Conservation (phyloP, 139 green algal genomes). For the Diplosphaera chodatii region DNA sequence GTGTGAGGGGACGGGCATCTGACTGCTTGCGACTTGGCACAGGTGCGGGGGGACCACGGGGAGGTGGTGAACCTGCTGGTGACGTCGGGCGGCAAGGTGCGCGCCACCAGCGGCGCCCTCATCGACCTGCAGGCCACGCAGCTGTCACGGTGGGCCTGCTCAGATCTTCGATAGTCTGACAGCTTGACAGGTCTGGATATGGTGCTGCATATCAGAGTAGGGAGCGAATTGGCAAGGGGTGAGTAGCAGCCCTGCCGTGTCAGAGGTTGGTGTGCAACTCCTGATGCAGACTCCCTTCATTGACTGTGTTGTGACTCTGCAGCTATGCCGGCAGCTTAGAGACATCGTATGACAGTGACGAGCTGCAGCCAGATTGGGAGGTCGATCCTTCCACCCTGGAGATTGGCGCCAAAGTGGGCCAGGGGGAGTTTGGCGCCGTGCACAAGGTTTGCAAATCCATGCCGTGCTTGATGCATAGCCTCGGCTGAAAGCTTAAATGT, state of each 20-base stretch:
- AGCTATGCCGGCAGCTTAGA: neutral
- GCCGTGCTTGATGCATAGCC: too few relatives aligned
- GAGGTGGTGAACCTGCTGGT: slow-evolving; percentile 72
- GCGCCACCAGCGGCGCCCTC: slow-evolving; percentile 1
- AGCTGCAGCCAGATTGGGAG: slow-evolving; percentile 77
- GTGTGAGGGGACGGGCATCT: too few relatives aligned
- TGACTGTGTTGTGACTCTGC: neutral
- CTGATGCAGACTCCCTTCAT: neutral
- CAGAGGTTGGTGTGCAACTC: too few relatives aligned
- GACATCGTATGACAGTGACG: neutral
- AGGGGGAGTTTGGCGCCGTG: slow-evolving; percentile 84
- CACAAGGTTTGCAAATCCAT: slow-evolving; percentile 47
- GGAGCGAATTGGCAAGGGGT: too few relatives aligned
- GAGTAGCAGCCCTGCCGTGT: too few relatives aligned
- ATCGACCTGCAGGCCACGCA: neutral
- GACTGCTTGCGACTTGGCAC: slow-evolving; percentile 41
- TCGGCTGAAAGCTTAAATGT: too few relatives aligned
- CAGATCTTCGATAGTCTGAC: too few relatives aligned
- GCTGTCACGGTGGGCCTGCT: neutral
- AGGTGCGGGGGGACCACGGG: slow-evolving; percentile 66
- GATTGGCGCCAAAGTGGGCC: slow-evolving; percentile 63
- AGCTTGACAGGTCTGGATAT: too few relatives aligned
- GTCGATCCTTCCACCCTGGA: slow-evolving; percentile 68
- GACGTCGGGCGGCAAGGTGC: slow-evolving; percentile 45
- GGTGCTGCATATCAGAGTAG: too few relatives aligned